Evolutionary conservation across 169 alveolate genomes (phyloP), one percentile per base, ranked within the genome.

Genomic region (Eimeria necatrix): DNA sequence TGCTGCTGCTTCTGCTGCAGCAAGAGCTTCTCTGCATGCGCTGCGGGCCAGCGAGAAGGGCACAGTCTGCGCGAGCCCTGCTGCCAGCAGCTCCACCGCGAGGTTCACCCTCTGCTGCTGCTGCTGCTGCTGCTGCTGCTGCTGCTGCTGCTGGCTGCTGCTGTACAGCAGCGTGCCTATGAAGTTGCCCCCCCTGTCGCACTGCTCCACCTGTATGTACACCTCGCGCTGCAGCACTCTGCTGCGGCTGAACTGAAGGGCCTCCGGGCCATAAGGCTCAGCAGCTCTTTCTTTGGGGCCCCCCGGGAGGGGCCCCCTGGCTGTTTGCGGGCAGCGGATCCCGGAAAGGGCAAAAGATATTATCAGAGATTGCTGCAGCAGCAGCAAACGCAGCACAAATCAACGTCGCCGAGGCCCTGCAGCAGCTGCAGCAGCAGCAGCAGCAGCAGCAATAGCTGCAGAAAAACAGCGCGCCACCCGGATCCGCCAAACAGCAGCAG

Each of bases 161-260:
- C 3, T 48, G 51, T 84, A 53, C 86, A 78, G 70, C 46, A 88
- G 26, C 9, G 74, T 32, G 9, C 94, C 94, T 46, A 88, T 64
- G 86, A 88, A 88, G 86, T 88, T 88, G n/a, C 94, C 94, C 16
- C 87, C 94, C 74, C 41, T 16, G 56, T 88, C 94, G 41, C 53
- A 32, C n/a, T 59, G 41, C 24, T 88, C 94, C 73, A 88, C 86
- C 20, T 70, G 32, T 48, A 88, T 24, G 16, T 22, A 53, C 86
- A 88, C 86, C 32, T 88, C 94, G 8, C 81, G 84, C 94, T 88
- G 94, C 74, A 88, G 49, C 87, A 88, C 94, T 32, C 53, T 64
- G 18, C 26, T 22, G 24, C 94, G 68, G 8, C 70, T 8, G 51
- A n/a, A 86, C 24, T 46, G 56, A 22, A 61, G 70, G 24, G 93